A percentile compares a stretch with the other conserved stretches of the same genome.
These are phyloP conservation scores for Camelina neglecta DNA, from an alignment of 345 rosid species.

Conservation along the genomic window DNA sequence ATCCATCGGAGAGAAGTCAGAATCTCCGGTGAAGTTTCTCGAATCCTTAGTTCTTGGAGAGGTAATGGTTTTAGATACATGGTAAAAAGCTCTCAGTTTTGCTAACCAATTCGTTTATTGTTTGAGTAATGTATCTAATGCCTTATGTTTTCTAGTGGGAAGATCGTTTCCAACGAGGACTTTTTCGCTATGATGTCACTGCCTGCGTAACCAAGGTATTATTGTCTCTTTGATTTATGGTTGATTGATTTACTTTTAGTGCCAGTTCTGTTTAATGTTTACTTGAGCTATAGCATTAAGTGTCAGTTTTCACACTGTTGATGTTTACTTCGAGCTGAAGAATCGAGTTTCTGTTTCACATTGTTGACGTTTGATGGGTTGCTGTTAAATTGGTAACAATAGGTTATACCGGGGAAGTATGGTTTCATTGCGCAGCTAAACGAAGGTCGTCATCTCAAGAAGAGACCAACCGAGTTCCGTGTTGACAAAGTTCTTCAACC, in stretches of 20 bases:
- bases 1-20: constrained; percentile 40
- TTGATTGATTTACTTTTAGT: not conserved
- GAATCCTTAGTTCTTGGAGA: constrained; percentile 81
- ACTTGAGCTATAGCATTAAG: not conserved
- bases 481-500: constrained; percentile 95
- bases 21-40: constrained; percentile 68
- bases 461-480: constrained; percentile 94
- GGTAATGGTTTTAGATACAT: constrained; percentile 47
- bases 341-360: not conserved
- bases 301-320: not conserved
- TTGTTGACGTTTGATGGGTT: constrained; percentile 7
- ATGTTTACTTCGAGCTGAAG: not conserved
- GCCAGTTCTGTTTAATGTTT: not conserved
- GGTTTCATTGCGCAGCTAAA: constrained; percentile 97
- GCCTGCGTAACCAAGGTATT: constrained; percentile 93
- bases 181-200: constrained; percentile 94
- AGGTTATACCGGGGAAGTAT: constrained; percentile 87
- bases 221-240: not conserved
- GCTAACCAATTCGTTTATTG: not conserved
- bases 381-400: constrained; percentile 9
- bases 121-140: not conserved
- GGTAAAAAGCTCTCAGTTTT: not conserved
- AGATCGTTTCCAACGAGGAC: constrained; percentile 85
- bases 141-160: constrained; percentile 74
- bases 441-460: constrained; percentile 89